Base-by-base conservation (phyloP, 2,329 filamentous ascomycete species). In the Apiospora kogelbergensis region DNA sequence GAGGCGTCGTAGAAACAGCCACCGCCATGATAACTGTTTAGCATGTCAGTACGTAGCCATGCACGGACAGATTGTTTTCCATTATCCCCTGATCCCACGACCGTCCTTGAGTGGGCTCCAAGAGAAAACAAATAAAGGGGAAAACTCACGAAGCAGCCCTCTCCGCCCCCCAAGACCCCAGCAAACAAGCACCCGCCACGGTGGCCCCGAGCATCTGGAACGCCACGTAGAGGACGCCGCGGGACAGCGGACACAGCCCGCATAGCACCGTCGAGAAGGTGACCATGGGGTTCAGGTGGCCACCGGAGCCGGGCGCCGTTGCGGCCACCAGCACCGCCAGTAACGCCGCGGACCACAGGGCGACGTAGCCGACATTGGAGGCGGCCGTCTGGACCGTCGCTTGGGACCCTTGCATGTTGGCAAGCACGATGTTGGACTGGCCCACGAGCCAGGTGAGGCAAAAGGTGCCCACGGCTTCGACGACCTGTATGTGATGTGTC, bases 271-370 rank as follows among this genome's bases (percentile, higher is more conserved):
- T 86, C 2, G 83, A 80, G 63, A 88, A 81, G 0, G 85, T 87
- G 70, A 88, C 86, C 41, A 83, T 76, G 1, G 85, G 85, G 71
- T 86, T 88, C 68, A 88, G 75, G 72, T 88, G 86, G 1, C 83
- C 85, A 46, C 86, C 85, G 3, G 82, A 84, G 0, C 83, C 81
- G 0, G 84, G 82, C 5, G 80, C 82, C 17, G 83, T 82, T 10
- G 81, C 81, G 71, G 83, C 86, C 63, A 88, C 85, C 72, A 87
- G 83, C 0, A 85, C 73, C 0, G 84, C 76, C 20, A 86, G 75
- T 63, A 84, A 71, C 26, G 82, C 71, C 13, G 78, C 74, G 69
- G 80, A 85, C 68, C 78, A 78, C 45, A 84, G 75, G 17, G 80
- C 79, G 20, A 80, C 76, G 66, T 80, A 80, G 5, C 48, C 48